A percentile compares a stretch with the other conserved stretches of the same genome.
Conservation (phyloP, 371 early-diverging fungal genomes). For the Mucor piriformis region DNA sequence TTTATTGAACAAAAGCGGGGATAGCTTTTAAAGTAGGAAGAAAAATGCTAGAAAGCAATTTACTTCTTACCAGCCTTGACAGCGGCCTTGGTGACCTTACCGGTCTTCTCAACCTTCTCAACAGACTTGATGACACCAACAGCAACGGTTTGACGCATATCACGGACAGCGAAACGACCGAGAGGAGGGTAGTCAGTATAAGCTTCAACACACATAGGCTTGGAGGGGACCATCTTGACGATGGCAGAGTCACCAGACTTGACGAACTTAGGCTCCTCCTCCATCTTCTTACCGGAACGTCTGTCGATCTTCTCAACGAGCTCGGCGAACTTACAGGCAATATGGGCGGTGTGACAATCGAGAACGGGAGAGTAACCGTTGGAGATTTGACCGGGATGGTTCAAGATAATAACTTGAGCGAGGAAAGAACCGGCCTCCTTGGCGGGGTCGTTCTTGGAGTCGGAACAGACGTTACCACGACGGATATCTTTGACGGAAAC, state of each 20-base stretch:
- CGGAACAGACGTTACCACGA: constrained; percentile 92
- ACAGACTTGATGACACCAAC: constrained; percentile 95
- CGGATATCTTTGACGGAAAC: constrained; percentile 94
- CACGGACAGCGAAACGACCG: constrained; percentile 96
- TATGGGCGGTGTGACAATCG: constrained; percentile 95
- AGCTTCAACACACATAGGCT: constrained; percentile 94
- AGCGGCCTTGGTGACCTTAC: constrained; percentile 65
- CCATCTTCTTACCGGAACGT: constrained; percentile 80
- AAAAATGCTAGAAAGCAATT: not conserved
- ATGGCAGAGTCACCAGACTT: constrained; percentile 94
- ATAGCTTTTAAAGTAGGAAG: not conserved
- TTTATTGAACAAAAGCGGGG: not conserved
- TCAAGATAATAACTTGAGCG: constrained; percentile 91
- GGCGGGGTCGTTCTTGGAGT: constrained; percentile 94
- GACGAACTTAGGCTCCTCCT: constrained; percentile 80
- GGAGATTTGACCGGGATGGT: constrained; percentile 92
- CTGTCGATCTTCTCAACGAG: constrained; percentile 91
- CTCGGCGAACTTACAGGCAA: constrained; percentile 89
- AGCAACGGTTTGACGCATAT: constrained; percentile 91
- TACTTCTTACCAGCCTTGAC: constrained; percentile 67
- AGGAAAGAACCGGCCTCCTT: constrained; percentile 87
- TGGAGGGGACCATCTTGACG: constrained; percentile 90
- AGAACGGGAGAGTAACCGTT: constrained; percentile 89
- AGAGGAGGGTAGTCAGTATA: constrained; percentile 91
- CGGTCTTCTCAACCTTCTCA: constrained; percentile 70